Conservation (phyloP, 306 rosid species). For the Inga oerstediana region DNA sequence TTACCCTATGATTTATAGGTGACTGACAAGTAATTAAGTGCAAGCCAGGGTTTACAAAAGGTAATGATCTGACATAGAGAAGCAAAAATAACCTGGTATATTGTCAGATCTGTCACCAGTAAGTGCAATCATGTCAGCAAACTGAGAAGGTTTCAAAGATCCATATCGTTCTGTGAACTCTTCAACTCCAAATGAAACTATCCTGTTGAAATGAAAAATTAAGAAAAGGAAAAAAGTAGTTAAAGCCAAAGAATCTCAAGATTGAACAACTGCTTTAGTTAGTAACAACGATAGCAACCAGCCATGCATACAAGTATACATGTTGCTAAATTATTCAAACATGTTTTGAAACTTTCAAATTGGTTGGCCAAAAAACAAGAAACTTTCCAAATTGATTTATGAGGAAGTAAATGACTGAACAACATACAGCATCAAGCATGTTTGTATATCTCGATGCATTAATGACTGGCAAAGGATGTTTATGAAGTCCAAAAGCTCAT, state of each 20-base stretch:
- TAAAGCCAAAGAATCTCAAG: conserved; percentile 18
- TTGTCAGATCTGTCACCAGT: conserved; percentile 91
- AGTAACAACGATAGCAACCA: conserved; percentile 1
- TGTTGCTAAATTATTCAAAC: conserved; percentile 7
- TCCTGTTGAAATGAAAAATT: conserved; percentile 46
- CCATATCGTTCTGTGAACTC: conserved; percentile 78
- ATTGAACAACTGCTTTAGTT: conserved; percentile 19
- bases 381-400: conserved; percentile 13
- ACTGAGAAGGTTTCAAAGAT: conserved; percentile 81
- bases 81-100: conserved; percentile 76
- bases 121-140: conserved; percentile 86
- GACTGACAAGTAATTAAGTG: conserved; percentile 24
- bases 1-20: conserved; percentile 11
- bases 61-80: conserved; percentile 27
- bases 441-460: background rate
- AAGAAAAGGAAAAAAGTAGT: background rate
- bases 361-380: background rate
- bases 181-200: conserved; percentile 95
- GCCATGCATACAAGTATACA: background rate
- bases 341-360: conserved; percentile 1
- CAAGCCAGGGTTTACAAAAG: conserved; percentile 5
- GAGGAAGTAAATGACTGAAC: conserved; percentile 23
- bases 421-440: conserved; percentile 15
- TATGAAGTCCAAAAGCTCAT: conserved; percentile 23
- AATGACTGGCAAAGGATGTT: conserved; percentile 3